Conservation (phyloP, 2,329 filamentous ascomycete genomes). For the Xylariaceae sp. region DNA sequence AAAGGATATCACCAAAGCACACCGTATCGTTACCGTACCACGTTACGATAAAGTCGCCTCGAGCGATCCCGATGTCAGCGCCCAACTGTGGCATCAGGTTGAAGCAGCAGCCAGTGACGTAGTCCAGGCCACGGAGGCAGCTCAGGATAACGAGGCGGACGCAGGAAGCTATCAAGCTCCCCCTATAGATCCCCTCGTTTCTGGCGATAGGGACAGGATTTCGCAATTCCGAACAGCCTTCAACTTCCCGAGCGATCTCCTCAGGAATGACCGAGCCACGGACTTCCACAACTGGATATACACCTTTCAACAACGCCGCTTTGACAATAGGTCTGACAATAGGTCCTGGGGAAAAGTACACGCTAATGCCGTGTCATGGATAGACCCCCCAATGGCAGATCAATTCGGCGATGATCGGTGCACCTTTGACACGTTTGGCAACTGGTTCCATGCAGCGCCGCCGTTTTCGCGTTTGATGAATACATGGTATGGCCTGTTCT, state of each 20-base stretch:
- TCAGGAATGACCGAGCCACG: constrained; percentile 9
- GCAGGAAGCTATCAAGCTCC: constrained; percentile 3
- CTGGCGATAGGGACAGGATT: background rate
- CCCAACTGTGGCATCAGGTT: too few species aligned
- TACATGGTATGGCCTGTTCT: constrained; percentile 41
- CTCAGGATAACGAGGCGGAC: constrained; percentile 2
- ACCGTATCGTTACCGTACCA: constrained; percentile 27
- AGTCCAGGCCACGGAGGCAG: background rate
- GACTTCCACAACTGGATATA: constrained; percentile 15
- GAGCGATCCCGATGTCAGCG: constrained; percentile 31
- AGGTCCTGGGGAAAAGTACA: constrained; percentile 28
- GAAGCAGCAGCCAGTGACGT: background rate
- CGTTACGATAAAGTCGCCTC: constrained; percentile 28
- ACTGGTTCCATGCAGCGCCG: constrained; percentile 27
- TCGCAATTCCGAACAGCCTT: background rate
- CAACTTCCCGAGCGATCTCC: constrained; percentile 5
- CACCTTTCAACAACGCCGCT: background rate
- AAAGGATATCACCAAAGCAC: constrained; percentile 16
- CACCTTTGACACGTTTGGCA: constrained; percentile 23
- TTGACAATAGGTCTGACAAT: too few species aligned
- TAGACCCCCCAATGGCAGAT: constrained; percentile 31
- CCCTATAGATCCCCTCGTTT: background rate
- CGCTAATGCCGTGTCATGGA: constrained; percentile 33
- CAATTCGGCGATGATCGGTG: constrained; percentile 21
- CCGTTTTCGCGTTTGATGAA: constrained; percentile 16